phyloP scores from a whole-genome alignment of 2,329 filamentous ascomycete species.

The Thelonectria rubi region DNA sequence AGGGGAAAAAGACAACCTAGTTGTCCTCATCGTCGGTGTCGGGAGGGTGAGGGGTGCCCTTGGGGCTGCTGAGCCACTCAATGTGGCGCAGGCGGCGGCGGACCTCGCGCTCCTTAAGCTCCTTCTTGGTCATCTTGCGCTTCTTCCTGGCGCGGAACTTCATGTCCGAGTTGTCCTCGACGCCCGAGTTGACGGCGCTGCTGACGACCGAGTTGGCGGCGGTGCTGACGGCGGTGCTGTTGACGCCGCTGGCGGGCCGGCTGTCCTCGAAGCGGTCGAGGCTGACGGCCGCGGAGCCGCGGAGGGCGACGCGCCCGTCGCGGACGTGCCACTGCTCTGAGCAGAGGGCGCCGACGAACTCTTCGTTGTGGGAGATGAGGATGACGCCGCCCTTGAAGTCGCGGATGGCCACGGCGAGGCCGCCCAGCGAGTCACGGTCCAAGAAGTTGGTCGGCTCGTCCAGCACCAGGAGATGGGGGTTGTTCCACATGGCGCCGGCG shows the following conservation, averaged over 20 bases:
- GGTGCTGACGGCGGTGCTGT: constrained; percentile 65
- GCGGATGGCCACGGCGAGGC: constrained; percentile 95
- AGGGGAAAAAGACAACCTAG: constrained; percentile 27
- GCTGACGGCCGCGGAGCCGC: constrained; percentile 77
- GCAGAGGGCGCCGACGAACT: constrained; percentile 95
- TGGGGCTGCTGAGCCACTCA: constrained; percentile 83
- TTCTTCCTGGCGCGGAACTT: constrained; percentile 93
- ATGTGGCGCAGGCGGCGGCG: constrained; percentile 87
- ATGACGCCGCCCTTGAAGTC: constrained; percentile 99
- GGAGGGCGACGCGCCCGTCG: constrained; percentile 86
- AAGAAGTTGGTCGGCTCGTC: constrained; percentile 99
- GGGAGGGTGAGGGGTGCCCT: constrained; percentile 79
- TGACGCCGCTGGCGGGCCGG: constrained; percentile 66
- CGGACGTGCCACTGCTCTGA: constrained; percentile 96
- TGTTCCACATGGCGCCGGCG: constrained; percentile 97
- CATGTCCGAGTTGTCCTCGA: constrained; percentile 80
- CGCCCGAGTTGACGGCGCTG: constrained; percentile 77
- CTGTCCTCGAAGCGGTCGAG: constrained; percentile 89
- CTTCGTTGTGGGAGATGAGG: constrained; percentile 99
- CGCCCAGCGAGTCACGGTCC: constrained; percentile 95
- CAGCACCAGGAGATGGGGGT: constrained; percentile 94
- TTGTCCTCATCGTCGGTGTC: constrained; percentile 80
- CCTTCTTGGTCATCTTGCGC: constrained; percentile 99
- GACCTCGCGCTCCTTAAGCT: constrained; percentile 92
- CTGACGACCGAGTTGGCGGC: constrained; percentile 64